These are phyloP conservation scores for Aspergillus affinis DNA, from an alignment of 495 filamentous ascomycete species.

Conservation along the genomic window DNA sequence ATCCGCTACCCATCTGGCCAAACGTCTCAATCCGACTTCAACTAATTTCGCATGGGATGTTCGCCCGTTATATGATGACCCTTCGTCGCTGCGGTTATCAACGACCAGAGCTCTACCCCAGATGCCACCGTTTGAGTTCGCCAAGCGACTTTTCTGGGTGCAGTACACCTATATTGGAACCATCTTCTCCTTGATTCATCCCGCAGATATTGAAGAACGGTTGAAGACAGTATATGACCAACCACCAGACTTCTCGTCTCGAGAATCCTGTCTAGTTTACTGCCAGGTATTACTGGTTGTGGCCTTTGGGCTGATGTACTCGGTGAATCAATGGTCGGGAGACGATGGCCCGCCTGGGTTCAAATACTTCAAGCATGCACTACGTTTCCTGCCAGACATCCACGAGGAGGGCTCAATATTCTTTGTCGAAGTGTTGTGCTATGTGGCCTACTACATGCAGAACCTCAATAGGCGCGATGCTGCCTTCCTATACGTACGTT, in stretches of 20 bases:
- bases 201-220: slow-evolving; percentile 41
- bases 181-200: slow-evolving; percentile 49
- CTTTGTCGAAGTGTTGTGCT: slow-evolving; percentile 50
- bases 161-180: slow-evolving; percentile 54
- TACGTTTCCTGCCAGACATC: slow-evolving; percentile 48
- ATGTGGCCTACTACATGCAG: slow-evolving; percentile 54
- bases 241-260: slow-evolving; percentile 33
- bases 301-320: slow-evolving; percentile 54
- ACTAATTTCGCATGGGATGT: slow-evolving; percentile 41
- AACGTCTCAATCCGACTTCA: slow-evolving; percentile 35
- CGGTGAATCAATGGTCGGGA: slow-evolving; percentile 51
- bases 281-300: slow-evolving; percentile 46
- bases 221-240: slow-evolving; percentile 40
- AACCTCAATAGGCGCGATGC: slow-evolving; percentile 51
- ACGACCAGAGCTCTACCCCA: slow-evolving; percentile 29
- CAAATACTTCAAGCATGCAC: slow-evolving; percentile 49
- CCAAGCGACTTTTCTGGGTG: slow-evolving; percentile 46
- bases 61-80: slow-evolving; percentile 39
- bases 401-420: slow-evolving; percentile 52
- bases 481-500: slow-evolving; percentile 45
- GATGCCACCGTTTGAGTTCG: slow-evolving; percentile 45
- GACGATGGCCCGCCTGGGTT: slow-evolving; percentile 50
- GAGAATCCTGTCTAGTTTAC: slow-evolving; percentile 35
- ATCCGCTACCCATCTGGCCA: slow-evolving; percentile 35
- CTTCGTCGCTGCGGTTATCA: slow-evolving; percentile 32